These are phyloP conservation scores for Jackrogersella multiformis DNA, from an alignment of 495 filamentous ascomycete species.

Conservation along the genomic window DNA sequence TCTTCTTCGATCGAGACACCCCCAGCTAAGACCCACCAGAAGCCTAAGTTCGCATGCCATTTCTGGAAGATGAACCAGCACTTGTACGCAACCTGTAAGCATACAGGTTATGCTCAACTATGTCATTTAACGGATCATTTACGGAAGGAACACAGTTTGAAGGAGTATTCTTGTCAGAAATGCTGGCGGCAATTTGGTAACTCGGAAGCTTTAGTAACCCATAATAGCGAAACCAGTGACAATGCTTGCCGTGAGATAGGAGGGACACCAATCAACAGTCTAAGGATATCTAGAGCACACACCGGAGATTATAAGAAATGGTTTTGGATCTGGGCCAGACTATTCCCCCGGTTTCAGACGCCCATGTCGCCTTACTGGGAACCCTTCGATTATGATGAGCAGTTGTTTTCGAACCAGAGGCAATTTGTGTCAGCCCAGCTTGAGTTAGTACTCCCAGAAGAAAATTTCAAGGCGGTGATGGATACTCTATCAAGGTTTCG, in stretches of 20 bases:
- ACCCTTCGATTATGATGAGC: neutral
- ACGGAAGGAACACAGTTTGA: neutral
- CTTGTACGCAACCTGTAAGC: neutral
- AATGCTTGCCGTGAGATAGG: neutral
- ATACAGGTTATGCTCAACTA: neutral
- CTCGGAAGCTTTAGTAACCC: neutral
- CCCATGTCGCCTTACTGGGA: constrained; percentile 12
- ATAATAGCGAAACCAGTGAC: neutral
- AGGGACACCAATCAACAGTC: neutral
- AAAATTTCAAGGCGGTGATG: neutral
- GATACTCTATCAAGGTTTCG: neutral
- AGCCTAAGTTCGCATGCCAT: constrained; percentile 3
- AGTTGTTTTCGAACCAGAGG: neutral
- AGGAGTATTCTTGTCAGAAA: neutral
- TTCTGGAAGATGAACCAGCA: constrained; percentile 21
- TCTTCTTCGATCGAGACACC: neutral
- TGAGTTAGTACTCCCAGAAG: neutral
- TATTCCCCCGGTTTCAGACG: neutral
- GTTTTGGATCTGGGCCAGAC: constrained; percentile 9
- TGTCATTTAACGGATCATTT: constrained; percentile 10
- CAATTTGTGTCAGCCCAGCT: neutral
- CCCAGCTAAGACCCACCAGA: neutral
- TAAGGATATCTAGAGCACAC: neutral
- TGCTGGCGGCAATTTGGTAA: constrained; percentile 8
- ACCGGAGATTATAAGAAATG: constrained; percentile 7